phyloP scores from a whole-genome alignment of 768 basidiomycete genomes.

The Suillus placidus region DNA sequence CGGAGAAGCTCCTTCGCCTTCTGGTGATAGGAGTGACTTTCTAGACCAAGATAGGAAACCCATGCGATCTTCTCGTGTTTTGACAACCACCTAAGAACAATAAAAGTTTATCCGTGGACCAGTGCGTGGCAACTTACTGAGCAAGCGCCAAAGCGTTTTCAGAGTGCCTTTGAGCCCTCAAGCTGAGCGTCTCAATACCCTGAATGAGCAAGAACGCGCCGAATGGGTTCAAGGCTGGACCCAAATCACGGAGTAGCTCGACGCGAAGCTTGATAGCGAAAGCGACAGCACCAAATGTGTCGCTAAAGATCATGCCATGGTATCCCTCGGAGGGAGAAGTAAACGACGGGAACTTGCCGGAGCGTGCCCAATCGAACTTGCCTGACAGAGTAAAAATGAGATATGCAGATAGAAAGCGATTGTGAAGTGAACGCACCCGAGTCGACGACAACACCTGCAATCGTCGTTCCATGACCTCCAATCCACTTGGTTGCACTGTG shows the following conservation, averaged over 20 bases:
- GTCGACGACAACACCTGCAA: conserved; percentile 66
- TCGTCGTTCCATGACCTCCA: conserved; percentile 66
- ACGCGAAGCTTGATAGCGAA: conserved; percentile 56
- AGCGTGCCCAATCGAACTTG: conserved; percentile 57
- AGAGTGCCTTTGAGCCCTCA: conserved; percentile 60
- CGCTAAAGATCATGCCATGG: conserved; percentile 52
- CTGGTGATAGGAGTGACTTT: conserved; percentile 59
- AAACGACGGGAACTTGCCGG: conserved; percentile 59
- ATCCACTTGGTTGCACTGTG: conserved; percentile 72
- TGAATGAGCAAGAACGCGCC: conserved; percentile 60
- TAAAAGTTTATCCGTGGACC: not conserved
- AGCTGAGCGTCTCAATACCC: conserved; percentile 64
- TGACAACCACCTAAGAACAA: conserved; percentile 49
- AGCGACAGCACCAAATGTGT: conserved; percentile 53
- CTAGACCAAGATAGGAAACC: conserved; percentile 79
- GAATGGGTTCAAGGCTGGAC: conserved; percentile 56
- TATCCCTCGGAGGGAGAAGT: conserved; percentile 59
- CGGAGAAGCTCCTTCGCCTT: conserved; percentile 61
- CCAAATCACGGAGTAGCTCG: conserved; percentile 56
- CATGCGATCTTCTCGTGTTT: conserved; percentile 68
- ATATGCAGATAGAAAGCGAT: not conserved
- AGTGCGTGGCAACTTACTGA: conserved; percentile 23
- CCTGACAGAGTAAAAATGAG: conserved; percentile 34
- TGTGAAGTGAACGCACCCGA: conserved; percentile 40
- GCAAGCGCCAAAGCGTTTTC: conserved; percentile 60